Evolutionary conservation across 2,329 filamentous ascomycete genomes (phyloP).

Genomic region (Colletotrichum liriopes): DNA sequence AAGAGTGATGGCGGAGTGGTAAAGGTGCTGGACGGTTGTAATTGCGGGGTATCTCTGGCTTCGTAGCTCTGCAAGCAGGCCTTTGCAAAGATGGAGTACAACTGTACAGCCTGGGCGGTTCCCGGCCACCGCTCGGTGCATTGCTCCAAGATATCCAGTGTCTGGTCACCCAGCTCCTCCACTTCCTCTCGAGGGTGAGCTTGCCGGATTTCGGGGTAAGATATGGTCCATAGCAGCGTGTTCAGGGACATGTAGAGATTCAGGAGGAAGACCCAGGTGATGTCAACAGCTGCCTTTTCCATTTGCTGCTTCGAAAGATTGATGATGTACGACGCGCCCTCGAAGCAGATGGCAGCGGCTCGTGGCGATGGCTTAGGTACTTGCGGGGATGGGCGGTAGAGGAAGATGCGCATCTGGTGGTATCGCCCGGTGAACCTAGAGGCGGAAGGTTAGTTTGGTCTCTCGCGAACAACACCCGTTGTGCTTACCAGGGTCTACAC

Average conservation of each 20-base stretch:
- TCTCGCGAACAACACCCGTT: not conserved
- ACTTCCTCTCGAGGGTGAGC: conserved; percentile 82
- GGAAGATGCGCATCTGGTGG: conserved; percentile 89
- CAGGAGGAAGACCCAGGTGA: conserved; percentile 95
- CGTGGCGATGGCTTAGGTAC: conserved; percentile 85
- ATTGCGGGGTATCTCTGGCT: conserved; percentile 61
- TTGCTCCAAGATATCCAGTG: conserved; percentile 83
- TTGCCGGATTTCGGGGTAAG: conserved; percentile 86
- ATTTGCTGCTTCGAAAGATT: conserved; percentile 86
- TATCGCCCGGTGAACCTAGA: conserved; percentile 77
- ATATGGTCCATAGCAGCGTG: conserved; percentile 91
- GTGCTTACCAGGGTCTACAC: conserved; percentile 83
- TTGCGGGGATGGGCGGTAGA: conserved; percentile 93
- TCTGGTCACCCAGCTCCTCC: conserved; percentile 80
- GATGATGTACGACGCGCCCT: conserved; percentile 87
- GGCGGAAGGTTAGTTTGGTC: conserved; percentile 33
- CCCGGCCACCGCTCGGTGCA: conserved; percentile 94
- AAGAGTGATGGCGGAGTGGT: conserved; percentile 65
- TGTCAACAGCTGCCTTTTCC: conserved; percentile 80
- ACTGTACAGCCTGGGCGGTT: conserved; percentile 84
- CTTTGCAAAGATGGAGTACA: conserved; percentile 88
- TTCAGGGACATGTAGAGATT: conserved; percentile 94
- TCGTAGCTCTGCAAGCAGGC: conserved; percentile 93
- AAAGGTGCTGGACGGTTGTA: conserved; percentile 53
- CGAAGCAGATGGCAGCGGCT: conserved; percentile 87